phyloP scores from a whole-genome alignment of 2,329 filamentous ascomycete genomes.

The Cryphonectria naterciae region DNA sequence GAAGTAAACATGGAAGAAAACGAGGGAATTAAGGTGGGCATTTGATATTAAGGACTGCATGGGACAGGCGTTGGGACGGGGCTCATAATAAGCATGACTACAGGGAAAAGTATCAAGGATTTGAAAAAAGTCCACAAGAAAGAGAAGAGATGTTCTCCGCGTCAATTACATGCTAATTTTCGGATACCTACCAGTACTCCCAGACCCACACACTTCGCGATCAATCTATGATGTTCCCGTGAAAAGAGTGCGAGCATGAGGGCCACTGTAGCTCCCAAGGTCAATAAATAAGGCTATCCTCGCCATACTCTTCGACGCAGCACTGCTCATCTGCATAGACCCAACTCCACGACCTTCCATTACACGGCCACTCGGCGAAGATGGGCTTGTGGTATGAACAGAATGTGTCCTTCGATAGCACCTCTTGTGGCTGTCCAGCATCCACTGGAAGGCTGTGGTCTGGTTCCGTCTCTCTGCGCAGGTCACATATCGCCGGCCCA shows the following conservation, averaged over 20 bases:
- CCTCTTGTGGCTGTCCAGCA: neutral
- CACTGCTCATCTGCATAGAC: neutral
- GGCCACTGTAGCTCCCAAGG: neutral
- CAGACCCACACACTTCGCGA: neutral
- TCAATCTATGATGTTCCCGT: neutral
- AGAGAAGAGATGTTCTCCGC: neutral
- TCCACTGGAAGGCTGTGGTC: neutral
- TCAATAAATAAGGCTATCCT: constrained; percentile 3
- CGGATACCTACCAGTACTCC: neutral
- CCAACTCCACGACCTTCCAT: neutral
- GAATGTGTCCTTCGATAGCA: neutral
- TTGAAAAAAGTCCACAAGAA: neutral
- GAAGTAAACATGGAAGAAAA: no score
- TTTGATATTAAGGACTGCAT: constrained; percentile 20
- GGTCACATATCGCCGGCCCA: neutral
- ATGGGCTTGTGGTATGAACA: neutral
- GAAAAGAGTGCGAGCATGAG: neutral
- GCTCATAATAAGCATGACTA: neutral
- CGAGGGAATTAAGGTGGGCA: neutral
- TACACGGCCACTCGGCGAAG: neutral
- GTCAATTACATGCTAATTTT: neutral
- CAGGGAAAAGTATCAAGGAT: no score
- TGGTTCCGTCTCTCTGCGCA: neutral
- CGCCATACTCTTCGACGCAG: constrained; percentile 7
- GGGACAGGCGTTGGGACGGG: constrained; percentile 24